A percentile compares a stretch with the other conserved stretches of the same genome.
Evolutionary conservation across 2,329 filamentous ascomycete species (phyloP).

Genomic region (Stachybotrys elegans): DNA sequence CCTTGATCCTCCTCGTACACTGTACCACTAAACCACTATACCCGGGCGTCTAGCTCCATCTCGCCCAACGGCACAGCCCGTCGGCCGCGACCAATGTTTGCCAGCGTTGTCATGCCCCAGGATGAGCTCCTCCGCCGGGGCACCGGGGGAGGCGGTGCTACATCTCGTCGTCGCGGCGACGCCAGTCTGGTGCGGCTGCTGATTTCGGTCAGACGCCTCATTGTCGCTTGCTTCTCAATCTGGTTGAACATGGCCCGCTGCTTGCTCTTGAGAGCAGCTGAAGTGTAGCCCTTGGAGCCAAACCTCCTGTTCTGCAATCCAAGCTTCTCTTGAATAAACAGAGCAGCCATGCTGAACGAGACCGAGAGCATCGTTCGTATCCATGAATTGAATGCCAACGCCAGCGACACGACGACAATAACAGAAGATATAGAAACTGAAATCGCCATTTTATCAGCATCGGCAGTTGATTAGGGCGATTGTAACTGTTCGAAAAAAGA

Average conservation of each 20-base stretch:
- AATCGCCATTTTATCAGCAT: background rate
- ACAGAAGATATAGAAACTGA: constrained; percentile 12
- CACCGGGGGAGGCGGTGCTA: background rate
- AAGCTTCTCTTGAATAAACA: constrained; percentile 7
- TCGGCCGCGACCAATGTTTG: background rate
- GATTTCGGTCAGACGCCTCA: constrained; percentile 11
- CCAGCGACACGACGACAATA: constrained; percentile 12
- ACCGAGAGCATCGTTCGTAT: constrained; percentile 11
- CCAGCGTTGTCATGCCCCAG: background rate
- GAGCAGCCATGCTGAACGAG: constrained; percentile 6
- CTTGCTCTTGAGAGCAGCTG: constrained; percentile 8
- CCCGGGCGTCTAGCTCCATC: too few relatives aligned
- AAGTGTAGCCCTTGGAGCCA: constrained; percentile 7
- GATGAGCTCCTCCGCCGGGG: background rate
- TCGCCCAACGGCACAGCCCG: background rate
- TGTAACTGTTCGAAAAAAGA: too few relatives aligned
- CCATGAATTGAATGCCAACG: constrained; percentile 16
- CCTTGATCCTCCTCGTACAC: background rate
- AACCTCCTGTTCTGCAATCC: constrained; percentile 10
- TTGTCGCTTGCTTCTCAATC: constrained; percentile 8
- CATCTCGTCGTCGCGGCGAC: background rate
- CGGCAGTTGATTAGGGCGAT: too few relatives aligned
- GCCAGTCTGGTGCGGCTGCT: constrained; percentile 5
- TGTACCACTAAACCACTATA: too few relatives aligned
- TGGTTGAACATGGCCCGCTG: constrained; percentile 8